Conservation (phyloP, 2,329 filamentous ascomycete genomes). For the Chaetomiaceae sp. region DNA sequence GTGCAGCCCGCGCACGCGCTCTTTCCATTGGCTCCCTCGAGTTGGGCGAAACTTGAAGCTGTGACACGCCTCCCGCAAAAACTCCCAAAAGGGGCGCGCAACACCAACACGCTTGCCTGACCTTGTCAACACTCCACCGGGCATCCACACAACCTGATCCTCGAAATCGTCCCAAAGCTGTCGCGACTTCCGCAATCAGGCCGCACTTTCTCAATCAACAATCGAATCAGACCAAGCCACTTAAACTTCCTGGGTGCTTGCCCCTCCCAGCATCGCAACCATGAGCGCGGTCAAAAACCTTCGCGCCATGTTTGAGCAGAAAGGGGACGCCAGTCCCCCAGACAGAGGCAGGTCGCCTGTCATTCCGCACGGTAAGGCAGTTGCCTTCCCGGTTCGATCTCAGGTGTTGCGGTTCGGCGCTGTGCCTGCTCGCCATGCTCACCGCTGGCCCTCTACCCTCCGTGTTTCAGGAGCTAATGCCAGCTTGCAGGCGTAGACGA, state of each 20-base stretch:
- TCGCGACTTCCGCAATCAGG: not conserved
- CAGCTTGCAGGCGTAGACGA: conserved; percentile 32
- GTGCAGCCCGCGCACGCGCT: not conserved
- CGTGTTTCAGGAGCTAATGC: conserved; percentile 10
- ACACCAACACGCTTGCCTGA: not conserved
- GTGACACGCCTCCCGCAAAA: not conserved
- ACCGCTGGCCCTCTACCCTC: not conserved
- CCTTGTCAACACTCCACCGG: not conserved
- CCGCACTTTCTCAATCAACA: conserved; percentile 16
- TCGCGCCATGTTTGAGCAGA: conserved; percentile 75
- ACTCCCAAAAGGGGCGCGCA: conserved; percentile 8
- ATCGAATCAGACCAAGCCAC: not conserved
- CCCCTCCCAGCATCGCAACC: conserved; percentile 35
- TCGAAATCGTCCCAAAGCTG: not conserved
- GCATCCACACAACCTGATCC: not conserved
- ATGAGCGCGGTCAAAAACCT: conserved; percentile 71
- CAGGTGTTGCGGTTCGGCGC: conserved; percentile 1
- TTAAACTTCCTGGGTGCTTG: conserved; percentile 1
- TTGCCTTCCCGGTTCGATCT: conserved; percentile 8
- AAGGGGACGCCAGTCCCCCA: conserved; percentile 58
- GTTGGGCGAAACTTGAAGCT: not conserved
- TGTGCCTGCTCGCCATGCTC: conserved; percentile 7
- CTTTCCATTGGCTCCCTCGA: not conserved
- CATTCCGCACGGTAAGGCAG: conserved; percentile 40
- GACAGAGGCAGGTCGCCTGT: conserved; percentile 67